A percentile compares a stretch with the other conserved stretches of the same genome.
phyloP scores from a whole-genome alignment of 2,329 filamentous ascomycete genomes.

The Colletotrichum liriopes region DNA sequence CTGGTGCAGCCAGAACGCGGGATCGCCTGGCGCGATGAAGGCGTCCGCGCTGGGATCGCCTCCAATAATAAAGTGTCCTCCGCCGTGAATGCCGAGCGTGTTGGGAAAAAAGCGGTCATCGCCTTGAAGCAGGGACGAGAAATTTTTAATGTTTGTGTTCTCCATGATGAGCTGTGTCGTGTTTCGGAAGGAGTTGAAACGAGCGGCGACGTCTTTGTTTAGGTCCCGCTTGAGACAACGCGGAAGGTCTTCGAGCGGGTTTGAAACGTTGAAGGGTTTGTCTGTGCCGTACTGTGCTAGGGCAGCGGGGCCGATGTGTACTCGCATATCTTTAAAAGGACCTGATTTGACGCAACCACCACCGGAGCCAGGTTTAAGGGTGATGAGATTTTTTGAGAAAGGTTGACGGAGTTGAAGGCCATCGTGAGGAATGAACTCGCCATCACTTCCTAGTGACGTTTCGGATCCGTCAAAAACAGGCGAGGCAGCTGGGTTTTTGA shows the following conservation, averaged over 20 bases:
- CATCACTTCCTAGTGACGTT: constrained; percentile 57
- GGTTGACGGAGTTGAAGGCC: constrained; percentile 42
- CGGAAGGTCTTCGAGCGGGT: constrained; percentile 57
- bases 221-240: constrained; percentile 60
- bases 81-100: constrained; percentile 56
- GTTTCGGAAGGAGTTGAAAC: constrained; percentile 47
- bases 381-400: constrained; percentile 44
- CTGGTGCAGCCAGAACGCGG: constrained; percentile 63
- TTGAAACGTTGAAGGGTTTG: constrained; percentile 40
- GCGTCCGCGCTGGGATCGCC: constrained; percentile 64
- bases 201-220: constrained; percentile 45
- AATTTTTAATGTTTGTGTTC: constrained; percentile 44
- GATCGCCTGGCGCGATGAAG: constrained; percentile 61
- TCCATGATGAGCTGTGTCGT: constrained; percentile 52
- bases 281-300: constrained; percentile 42
- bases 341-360: constrained; percentile 60
- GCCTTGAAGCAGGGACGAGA: constrained; percentile 56
- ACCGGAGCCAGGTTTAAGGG: constrained; percentile 62
- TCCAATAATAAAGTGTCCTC: constrained; percentile 59
- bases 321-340: constrained; percentile 57
- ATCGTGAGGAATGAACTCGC: constrained; percentile 50
- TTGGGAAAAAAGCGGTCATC: constrained; percentile 49
- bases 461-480: constrained; percentile 60
- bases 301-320: constrained; percentile 55
- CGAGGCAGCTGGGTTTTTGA: constrained; percentile 51